These are phyloP conservation scores for Plantago ovata DNA, from an alignment of 257 asterid species.

Conservation along the genomic window DNA sequence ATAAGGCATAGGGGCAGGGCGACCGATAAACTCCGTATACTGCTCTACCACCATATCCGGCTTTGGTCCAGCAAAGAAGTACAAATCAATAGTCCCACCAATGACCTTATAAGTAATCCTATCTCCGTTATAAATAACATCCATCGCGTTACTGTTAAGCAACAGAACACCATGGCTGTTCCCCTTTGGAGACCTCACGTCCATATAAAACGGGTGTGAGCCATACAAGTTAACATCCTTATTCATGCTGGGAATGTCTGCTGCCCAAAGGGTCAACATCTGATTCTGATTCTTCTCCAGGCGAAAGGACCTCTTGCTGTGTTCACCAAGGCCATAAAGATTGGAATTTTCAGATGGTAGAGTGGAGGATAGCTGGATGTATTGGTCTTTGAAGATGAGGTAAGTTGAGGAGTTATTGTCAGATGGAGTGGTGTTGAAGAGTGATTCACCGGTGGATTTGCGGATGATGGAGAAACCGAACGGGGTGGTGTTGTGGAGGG, in stretches of 20 bases:
- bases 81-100: conserved; percentile 77
- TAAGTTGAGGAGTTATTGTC: conserved; percentile 24
- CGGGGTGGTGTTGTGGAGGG: conserved; percentile 43
- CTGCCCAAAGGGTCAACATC: conserved; percentile 80
- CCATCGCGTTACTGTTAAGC: conserved; percentile 88
- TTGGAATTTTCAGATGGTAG: conserved; percentile 47
- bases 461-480: conserved; percentile 52
- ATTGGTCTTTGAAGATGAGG: conserved; percentile 76
- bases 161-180: conserved; percentile 67
- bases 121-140: conserved; percentile 59
- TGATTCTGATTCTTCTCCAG: conserved; percentile 46
- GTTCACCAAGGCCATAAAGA: conserved; percentile 88
- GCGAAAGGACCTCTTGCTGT: conserved; percentile 59
- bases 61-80: conserved; percentile 73
- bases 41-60: conserved; percentile 77
- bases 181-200: conserved; percentile 65
- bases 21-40: conserved; percentile 76
- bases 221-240: conserved; percentile 75
- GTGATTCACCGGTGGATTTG: conserved; percentile 37
- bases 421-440: conserved; percentile 37
- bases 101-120: conserved; percentile 74
- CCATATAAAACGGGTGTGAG: conserved; percentile 88
- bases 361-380: conserved; percentile 73
- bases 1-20: conserved; percentile 91
- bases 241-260: conserved; percentile 55